phyloP scores from a whole-genome alignment of 1,139 yeast species.

The Geotrichum restrictum region DNA sequence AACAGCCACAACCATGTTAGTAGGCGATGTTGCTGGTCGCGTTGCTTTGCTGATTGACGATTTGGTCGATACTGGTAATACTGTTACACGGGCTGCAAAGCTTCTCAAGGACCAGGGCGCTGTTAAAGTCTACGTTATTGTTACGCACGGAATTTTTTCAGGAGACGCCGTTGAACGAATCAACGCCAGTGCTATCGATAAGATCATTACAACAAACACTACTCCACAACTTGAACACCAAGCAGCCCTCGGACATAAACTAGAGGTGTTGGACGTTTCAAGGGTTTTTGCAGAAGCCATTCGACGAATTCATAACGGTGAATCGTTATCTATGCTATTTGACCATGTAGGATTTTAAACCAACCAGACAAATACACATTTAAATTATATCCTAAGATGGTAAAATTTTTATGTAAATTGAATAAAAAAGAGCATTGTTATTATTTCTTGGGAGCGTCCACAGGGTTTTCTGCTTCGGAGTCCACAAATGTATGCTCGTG shows the following conservation, averaged over 20 bases:
- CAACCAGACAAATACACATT: not conserved
- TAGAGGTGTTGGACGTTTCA: constrained; percentile 85
- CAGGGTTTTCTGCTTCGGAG: constrained; percentile 45
- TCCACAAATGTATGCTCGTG: constrained; percentile 57
- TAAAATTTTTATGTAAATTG: no score
- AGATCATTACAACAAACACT: constrained; percentile 85
- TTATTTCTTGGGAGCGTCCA: constrained; percentile 42
- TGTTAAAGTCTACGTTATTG: constrained; percentile 73
- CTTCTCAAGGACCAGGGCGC: constrained; percentile 93
- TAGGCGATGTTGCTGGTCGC: constrained; percentile 82
- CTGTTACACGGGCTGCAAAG: constrained; percentile 88
- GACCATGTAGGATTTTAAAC: constrained; percentile 49
- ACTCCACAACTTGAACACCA: constrained; percentile 73
- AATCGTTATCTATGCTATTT: constrained; percentile 86
- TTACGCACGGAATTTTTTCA: constrained; percentile 89
- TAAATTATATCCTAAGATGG: not conserved
- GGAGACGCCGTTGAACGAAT: constrained; percentile 85
- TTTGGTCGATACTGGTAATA: constrained; percentile 87
- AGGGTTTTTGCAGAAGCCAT: constrained; percentile 89
- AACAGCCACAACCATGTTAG: constrained; percentile 77
- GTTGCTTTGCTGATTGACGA: constrained; percentile 89
- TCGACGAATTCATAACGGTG: constrained; percentile 94
- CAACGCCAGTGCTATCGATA: constrained; percentile 67
- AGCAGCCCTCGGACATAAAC: constrained; percentile 50
- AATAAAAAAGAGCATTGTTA: not conserved